A percentile compares a stretch with the other conserved stretches of the same genome.
These are phyloP conservation scores for Aspergillus candidus DNA, from an alignment of 2,329 filamentous ascomycete genomes.

Conservation along the genomic window DNA sequence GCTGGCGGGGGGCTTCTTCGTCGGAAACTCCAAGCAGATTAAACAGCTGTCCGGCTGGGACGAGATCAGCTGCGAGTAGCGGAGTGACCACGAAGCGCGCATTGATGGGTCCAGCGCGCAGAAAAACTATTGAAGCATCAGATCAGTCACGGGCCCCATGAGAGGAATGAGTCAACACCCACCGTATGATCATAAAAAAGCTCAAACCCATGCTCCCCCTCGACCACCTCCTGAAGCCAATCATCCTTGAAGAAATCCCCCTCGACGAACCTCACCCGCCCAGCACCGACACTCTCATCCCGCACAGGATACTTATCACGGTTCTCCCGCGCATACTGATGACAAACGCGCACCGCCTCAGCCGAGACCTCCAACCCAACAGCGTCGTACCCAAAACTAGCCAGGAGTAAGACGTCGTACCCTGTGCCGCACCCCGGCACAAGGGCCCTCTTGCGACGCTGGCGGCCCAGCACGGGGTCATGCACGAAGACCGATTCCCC, in stretches of 20 bases:
- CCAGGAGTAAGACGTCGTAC: constrained; percentile 72
- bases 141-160: neutral
- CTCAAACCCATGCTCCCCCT: constrained; percentile 35
- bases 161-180: constrained; percentile 26
- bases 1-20: constrained; percentile 58
- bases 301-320: constrained; percentile 31
- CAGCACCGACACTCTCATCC: constrained; percentile 31
- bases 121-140: constrained; percentile 46
- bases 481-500: constrained; percentile 20
- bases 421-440: constrained; percentile 79
- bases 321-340: constrained; percentile 29
- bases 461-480: constrained; percentile 10
- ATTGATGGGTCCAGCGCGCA: constrained; percentile 52
- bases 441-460: constrained; percentile 51
- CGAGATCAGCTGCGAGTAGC: constrained; percentile 50
- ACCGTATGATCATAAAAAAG: constrained; percentile 60
- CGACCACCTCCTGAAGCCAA: constrained; percentile 32
- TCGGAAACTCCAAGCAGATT: constrained; percentile 71
- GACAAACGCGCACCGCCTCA: constrained; percentile 39
- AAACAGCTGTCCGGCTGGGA: constrained; percentile 44
- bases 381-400: constrained; percentile 68
- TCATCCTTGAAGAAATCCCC: constrained; percentile 43
- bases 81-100: constrained; percentile 53
- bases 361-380: constrained; percentile 65
- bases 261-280: constrained; percentile 36